Evolutionary conservation across 352 stramenopile genomes (phyloP), one percentile per base, ranked within the genome.

Genomic region (Phytophthora melonis): DNA sequence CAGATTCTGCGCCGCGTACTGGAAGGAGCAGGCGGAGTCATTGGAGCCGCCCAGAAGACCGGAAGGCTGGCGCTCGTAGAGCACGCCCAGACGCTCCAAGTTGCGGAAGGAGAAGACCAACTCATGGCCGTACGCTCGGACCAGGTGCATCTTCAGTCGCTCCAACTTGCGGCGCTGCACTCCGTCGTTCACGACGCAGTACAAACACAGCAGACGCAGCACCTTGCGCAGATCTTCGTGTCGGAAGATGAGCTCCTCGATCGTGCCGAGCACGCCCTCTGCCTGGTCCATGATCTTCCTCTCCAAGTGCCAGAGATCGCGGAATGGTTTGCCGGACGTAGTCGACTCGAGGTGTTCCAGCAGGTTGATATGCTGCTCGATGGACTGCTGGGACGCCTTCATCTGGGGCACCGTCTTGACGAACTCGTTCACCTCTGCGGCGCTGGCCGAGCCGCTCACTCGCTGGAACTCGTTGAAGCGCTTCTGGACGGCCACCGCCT

Each of bases 121-220:
- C 41, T 93, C 88, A 55, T 93, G 83, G 3, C 89, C 89, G 63
- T 96, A 95, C 14, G 83, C 84, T 57, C 87, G 66, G 13, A 93
- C 80, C 6, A 96, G 30, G n/a, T 85, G 72, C 63, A 88, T 63
- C 57, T 90, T 90, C 32, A 93, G 64, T 8, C 66, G 71, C 32
- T 84, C 72, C 5, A 93, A 66, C 23, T 81, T 73, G 0, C 61
- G 50, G 4, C 60, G 68, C 4, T 21, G 25, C 16, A 96, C 27
- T 0, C 87, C 89, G 27, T 83, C 73, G 45, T 89, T 77, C 5
- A 81, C 77, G 39, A 90, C 71, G 32, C 80, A 89, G 49, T 85
- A 89, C 30, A 96, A 57, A 55, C 86, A 94, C 0, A 93, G 58
- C n/a, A 94, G 30, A 3, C 87, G 82, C 4, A 96, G 55, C 1